Evolutionary conservation across 2,329 filamentous ascomycete genomes (phyloP).

Genomic region (Chaetomiaceae sp.): DNA sequence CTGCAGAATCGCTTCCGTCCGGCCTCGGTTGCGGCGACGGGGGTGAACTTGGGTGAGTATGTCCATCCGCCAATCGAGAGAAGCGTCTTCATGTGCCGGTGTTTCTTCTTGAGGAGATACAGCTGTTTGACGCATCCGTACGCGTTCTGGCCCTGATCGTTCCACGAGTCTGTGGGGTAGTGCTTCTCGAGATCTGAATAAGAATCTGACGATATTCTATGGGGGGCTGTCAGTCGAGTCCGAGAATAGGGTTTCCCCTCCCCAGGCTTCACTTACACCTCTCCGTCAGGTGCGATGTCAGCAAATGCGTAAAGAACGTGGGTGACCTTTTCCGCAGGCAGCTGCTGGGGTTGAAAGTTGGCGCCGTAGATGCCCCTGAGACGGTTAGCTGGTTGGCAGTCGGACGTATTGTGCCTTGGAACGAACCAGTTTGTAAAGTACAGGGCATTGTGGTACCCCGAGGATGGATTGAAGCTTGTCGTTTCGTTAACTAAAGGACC

Average conservation of each 20-base stretch:
- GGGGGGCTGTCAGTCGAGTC: slow-evolving; percentile 18
- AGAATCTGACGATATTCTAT: slow-evolving; percentile 50
- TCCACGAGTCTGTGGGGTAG: slow-evolving; percentile 61
- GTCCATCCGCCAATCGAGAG: slow-evolving; percentile 80
- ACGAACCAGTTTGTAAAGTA: slow-evolving; percentile 53
- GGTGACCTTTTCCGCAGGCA: slow-evolving; percentile 64
- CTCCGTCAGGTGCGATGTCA: slow-evolving; percentile 41
- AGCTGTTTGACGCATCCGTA: slow-evolving; percentile 78
- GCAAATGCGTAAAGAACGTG: slow-evolving; percentile 64
- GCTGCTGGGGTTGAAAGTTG: slow-evolving; percentile 59
- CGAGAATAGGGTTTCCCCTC: too few species aligned
- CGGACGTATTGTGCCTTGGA: slow-evolving; percentile 15
- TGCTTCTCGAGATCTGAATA: slow-evolving; percentile 64
- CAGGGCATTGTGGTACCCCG: slow-evolving; percentile 37
- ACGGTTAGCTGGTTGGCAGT: neutral
- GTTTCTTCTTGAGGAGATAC: slow-evolving; percentile 67
- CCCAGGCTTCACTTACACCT: slow-evolving; percentile 44
- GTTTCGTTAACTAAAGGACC: neutral
- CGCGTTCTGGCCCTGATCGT: slow-evolving; percentile 56
- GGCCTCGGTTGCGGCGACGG: slow-evolving; percentile 54
- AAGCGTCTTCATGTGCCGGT: slow-evolving; percentile 73
- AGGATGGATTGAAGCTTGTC: slow-evolving; percentile 2
- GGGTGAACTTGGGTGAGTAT: slow-evolving; percentile 65
- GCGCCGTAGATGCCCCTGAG: slow-evolving; percentile 38
- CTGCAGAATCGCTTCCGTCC: slow-evolving; percentile 63